A percentile compares a stretch with the other conserved stretches of the same genome.
Evolutionary conservation across 306 rosid genomes (phyloP).

Genomic region (Dalbergia cultrata): DNA sequence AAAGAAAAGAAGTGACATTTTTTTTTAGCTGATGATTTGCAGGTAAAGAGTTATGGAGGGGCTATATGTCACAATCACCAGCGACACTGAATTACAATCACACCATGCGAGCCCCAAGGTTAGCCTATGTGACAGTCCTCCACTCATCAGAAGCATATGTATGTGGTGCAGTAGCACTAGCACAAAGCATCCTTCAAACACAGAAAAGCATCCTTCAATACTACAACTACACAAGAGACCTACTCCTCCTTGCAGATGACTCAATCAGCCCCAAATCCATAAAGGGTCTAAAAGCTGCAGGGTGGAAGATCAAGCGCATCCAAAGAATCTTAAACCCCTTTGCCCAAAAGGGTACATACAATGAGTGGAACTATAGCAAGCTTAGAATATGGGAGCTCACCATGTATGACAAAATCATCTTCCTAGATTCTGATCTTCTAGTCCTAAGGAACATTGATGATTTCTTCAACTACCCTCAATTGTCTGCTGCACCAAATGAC

Average conservation of each 20-base stretch:
- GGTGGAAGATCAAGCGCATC: conserved; percentile 64
- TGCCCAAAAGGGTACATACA: conserved; percentile 60
- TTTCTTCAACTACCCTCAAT: conserved; percentile 56
- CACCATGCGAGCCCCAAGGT: conserved; percentile 9
- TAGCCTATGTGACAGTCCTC: conserved; percentile 73
- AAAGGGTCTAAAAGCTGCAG: conserved; percentile 57
- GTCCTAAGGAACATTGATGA: conserved; percentile 56
- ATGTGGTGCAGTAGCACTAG: conserved; percentile 83
- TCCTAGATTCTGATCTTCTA: conserved; percentile 69
- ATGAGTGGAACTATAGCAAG: conserved; percentile 87
- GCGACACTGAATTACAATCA: neutral
- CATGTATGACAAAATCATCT: conserved; percentile 63
- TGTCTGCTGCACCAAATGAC: conserved; percentile 66
- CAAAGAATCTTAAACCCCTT: conserved; percentile 65
- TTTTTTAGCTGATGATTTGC: neutral
- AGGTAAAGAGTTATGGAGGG: conserved; percentile 61
- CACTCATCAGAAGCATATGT: conserved; percentile 84
- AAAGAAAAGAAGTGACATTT: neutral
- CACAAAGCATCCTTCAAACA: conserved; percentile 68
- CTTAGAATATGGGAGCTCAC: conserved; percentile 69
- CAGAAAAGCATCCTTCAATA: conserved; percentile 48
- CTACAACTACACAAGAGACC: conserved; percentile 52
- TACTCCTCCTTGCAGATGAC: conserved; percentile 71
- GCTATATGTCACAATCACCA: conserved; percentile 17
- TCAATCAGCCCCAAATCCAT: conserved; percentile 60